These are phyloP conservation scores for Gymnopilus dilepis DNA, from an alignment of 768 basidiomycete species.

Conservation along the genomic window DNA sequence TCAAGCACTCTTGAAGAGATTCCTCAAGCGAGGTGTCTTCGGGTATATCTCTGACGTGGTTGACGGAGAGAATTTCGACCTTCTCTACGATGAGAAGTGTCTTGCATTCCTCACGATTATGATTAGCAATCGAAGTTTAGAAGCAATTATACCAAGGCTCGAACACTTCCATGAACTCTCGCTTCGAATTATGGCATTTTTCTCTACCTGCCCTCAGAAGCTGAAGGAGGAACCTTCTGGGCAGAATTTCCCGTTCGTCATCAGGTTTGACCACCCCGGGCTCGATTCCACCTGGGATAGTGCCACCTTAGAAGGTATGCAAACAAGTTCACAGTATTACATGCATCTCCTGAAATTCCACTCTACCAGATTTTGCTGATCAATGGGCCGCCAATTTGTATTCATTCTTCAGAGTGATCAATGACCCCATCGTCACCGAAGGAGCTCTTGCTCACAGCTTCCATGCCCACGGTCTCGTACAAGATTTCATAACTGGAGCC, in stretches of 20 bases:
- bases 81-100: constrained; percentile 16
- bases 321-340: too few relatives aligned
- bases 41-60: constrained; percentile 16
- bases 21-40: constrained; percentile 12
- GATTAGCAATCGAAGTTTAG: constrained; percentile 15
- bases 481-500: constrained; percentile 9
- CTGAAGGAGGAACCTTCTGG: constrained; percentile 13
- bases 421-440: background rate
- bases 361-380: constrained; percentile 1
- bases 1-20: constrained; percentile 15
- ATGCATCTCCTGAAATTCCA: background rate
- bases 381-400: constrained; percentile 17
- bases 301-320: constrained; percentile 5
- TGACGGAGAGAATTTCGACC: constrained; percentile 9
- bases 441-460: constrained; percentile 4
- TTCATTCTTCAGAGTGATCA: constrained; percentile 9
- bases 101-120: constrained; percentile 16
- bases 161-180: constrained; percentile 19
- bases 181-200: constrained; percentile 13
- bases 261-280: constrained; percentile 17
- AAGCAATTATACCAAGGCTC: constrained; percentile 11
- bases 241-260: constrained; percentile 18
- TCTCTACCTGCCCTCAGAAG: background rate
- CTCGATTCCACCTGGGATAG: constrained; percentile 15
- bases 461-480: constrained; percentile 13